A percentile compares a stretch with the other conserved stretches of the same genome.
phyloP scores from a whole-genome alignment of 1,139 yeast species.

The Yamadazyma siamensis region DNA sequence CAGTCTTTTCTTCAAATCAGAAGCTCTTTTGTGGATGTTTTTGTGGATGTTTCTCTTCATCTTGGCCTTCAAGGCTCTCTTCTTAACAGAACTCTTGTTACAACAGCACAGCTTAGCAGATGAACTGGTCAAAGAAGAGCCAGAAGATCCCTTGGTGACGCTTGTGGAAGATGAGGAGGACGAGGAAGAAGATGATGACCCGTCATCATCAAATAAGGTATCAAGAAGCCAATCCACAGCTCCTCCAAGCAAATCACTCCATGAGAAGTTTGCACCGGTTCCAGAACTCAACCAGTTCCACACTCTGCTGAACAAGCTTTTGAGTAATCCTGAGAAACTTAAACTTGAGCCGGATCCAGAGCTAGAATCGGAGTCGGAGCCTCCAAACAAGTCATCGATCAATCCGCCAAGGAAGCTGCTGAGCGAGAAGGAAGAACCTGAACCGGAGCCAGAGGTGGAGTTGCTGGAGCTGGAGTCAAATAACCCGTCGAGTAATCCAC shows the following conservation, averaged over 20 bases:
- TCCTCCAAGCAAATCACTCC: conserved; percentile 10
- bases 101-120: conserved; percentile 12
- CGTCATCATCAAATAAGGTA: conserved; percentile 18
- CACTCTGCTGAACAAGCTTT: conserved; percentile 8
- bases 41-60: conserved; percentile 17
- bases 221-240: conserved; percentile 16
- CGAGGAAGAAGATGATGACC: conserved; percentile 14
- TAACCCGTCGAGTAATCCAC: conserved; percentile 7
- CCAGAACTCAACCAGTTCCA: conserved; percentile 13
- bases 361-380: conserved; percentile 1
- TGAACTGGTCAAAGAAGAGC: conserved; percentile 7
- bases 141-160: conserved; percentile 2
- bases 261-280: conserved; percentile 11
- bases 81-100: conserved; percentile 12
- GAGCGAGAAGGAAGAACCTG: conserved; percentile 12
- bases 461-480: conserved; percentile 5
- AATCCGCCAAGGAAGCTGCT: conserved; percentile 1
- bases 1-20: conserved; percentile 13
- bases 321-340: conserved; percentile 7
- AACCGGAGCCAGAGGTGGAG: conserved; percentile 9
- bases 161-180: conserved; percentile 10
- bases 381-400: conserved; percentile 8
- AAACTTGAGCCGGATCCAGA: conserved; percentile 6
- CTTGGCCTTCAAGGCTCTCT: conserved; percentile 17
- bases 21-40: conserved; percentile 16